Evolutionary conservation across 352 stramenopile species (phyloP), one percentile per base, ranked within the genome.

Genomic region (Phytopythium mirpurense): DNA sequence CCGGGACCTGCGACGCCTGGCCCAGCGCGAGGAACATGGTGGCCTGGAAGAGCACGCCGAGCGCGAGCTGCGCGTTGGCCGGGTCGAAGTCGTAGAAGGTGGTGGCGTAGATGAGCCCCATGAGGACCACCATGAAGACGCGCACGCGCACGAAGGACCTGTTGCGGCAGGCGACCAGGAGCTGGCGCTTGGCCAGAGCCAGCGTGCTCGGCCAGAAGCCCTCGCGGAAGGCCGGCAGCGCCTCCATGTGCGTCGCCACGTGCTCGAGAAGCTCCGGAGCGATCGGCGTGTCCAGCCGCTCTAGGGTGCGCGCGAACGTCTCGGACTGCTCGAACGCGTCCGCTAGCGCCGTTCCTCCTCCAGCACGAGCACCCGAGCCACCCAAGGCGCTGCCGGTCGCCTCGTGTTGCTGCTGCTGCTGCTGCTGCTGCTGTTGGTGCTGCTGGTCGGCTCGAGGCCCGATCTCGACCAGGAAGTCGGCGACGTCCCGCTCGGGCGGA

Each of bases 1-100:
- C 67, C 10, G 78, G 67, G 29, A 96, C 56, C 43, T 82, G 66
- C 9, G 79, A 34, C 37, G 83, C 83, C 23, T 73, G 68, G 29
- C 74, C 73, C 27, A 95, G 47, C n/a, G 65, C 71, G 3, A 88
- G 55, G 51, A 83, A 89, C 46, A 88, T 69, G 40, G 86, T 61
- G 19, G 60, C 62, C 31, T 75, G 59, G 59, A 86, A 93, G 3
- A 90, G 42, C 29, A 89, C 61, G 27, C 84, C 78, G 35, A 89
- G 60, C 15, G 77, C 34, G 32, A 62, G 36, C 34, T 65, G 46
- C 7, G 49, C 42, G 5, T 70, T 23, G 7, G 18, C 11, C 9
- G 35, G 16, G 26, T 61, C 56, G n/a, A 67, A 19, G 9, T 66
- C 49, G 26, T 34, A 70, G 56, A 72, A 72, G 0, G 59, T 10